Evolutionary conservation across 2,329 filamentous ascomycete genomes (phyloP), one percentile per base, ranked within the genome.

Genomic region (Dryadomyces sulphureus): DNA sequence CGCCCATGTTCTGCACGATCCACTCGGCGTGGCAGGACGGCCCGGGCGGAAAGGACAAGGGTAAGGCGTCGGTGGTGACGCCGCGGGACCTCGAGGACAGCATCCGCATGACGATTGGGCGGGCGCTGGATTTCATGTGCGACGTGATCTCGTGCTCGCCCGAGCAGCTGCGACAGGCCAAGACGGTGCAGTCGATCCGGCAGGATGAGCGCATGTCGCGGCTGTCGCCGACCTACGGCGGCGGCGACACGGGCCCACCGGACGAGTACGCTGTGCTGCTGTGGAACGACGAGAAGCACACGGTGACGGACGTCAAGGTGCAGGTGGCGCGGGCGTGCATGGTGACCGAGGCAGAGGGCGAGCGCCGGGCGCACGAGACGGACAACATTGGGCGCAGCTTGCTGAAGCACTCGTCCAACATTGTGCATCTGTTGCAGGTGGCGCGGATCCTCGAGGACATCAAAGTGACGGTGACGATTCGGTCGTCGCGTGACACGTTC

Each of bases 211-310:
- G 73, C 48, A 72, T 75, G 49, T 94, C 90, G 16, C 75, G 89
- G 19, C 67, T 96, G 30, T 78, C 75, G 7, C 76, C 82, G 0
- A 79, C 79, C 41, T 89, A 88, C 62, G 92, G 89, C 54, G 69
- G 74, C 30, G 76, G 75, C 1, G 77, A 84, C 54, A 67, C 76
- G 7, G 75, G 81, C 47, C 69, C 76, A 3, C 72, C 81, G 21
- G 76, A 76, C 12, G 86, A 94, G 55, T 98, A 83, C 61, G 83
- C 85, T 5, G 67, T 98, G 39, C 69, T 95, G 16, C 68, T 98
- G 5, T 98, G 92, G 92, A 98, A 98, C 55, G 92, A 98, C 53
- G 92, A 98, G 65, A 98, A 98, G 62, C 92, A 98, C 60, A 98
- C 92, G 0, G 81, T 96, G 38, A 77, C 80, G 41, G 92, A 98